Conservation (phyloP, 305 asterid genomes). For the Salvia sclarea region DNA sequence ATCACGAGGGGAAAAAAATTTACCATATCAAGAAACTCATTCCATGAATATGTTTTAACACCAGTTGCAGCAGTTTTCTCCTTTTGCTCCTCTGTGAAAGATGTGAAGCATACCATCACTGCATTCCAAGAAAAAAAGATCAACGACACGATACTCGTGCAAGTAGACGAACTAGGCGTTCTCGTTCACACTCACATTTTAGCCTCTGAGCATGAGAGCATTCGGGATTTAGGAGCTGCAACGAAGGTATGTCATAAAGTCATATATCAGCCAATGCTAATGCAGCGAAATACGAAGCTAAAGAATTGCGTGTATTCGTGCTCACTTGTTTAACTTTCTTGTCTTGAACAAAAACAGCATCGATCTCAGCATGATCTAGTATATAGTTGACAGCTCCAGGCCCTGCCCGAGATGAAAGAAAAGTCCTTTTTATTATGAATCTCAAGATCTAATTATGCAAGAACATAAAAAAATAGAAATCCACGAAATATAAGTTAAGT, state of each 20-base stretch:
- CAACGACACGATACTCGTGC: conserved; percentile 14
- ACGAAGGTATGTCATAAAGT: conserved; percentile 5
- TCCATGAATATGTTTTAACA: conserved; percentile 68
- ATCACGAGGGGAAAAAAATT: conserved; percentile 4
- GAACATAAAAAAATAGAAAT: background rate
- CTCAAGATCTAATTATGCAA: background rate
- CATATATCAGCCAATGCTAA: conserved; percentile 12
- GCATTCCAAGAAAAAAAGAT: conserved; percentile 36
- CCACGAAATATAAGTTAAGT: background rate
- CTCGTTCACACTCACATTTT: conserved; percentile 50
- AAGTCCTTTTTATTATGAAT: background rate
- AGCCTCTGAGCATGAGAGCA: conserved; percentile 73
- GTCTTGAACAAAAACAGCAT: conserved; percentile 80
- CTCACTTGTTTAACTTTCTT: conserved; percentile 80
- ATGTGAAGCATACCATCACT: conserved; percentile 85
- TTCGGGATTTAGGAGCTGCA: conserved; percentile 76
- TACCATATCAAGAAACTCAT: conserved; percentile 70
- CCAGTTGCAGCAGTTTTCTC: conserved; percentile 53
- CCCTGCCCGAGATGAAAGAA: conserved; percentile 48
- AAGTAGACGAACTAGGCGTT: background rate
- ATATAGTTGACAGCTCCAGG: conserved; percentile 88
- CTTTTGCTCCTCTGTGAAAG: conserved; percentile 57
- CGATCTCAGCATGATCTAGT: conserved; percentile 81
- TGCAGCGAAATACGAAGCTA: conserved; percentile 18
- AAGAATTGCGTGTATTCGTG: conserved; percentile 17